Percentiles rank a stretch among this genome's conserved stretches.
Conservation (phyloP, 257 asterid species). For the Nicotiana otophora region DNA sequence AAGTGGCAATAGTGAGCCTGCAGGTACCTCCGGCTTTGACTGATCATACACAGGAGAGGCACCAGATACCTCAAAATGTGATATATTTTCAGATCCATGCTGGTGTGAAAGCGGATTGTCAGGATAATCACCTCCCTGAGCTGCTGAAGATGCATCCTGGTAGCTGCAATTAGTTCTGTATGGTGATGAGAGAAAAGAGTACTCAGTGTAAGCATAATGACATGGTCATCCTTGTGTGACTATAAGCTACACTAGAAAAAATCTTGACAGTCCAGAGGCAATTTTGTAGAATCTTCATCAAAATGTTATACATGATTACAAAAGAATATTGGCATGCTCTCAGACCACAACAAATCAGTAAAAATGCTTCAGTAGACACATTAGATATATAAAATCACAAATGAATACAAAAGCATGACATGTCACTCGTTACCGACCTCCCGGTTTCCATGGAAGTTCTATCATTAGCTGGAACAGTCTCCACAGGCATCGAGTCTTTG, state of each 20-base stretch:
- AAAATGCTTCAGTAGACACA: background rate
- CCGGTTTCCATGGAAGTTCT: conserved; percentile 29
- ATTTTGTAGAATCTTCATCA: background rate
- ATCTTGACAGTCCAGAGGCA: background rate
- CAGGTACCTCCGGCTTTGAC: conserved; percentile 32
- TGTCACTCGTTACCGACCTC: conserved; percentile 22
- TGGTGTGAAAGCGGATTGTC: conserved; percentile 24
- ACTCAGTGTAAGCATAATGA: background rate
- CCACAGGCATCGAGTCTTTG: conserved; percentile 16
- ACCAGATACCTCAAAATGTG: conserved; percentile 31
- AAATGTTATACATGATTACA: background rate
- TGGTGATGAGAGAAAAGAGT: conserved; percentile 6
- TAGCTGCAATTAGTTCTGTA: conserved; percentile 27
- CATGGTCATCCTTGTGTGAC: background rate
- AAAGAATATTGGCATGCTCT: background rate
- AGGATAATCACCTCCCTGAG: conserved; percentile 23
- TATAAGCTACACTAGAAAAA: background rate
- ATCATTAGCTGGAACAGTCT: conserved; percentile 15
- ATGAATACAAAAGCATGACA: background rate
- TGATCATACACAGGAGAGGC: conserved; percentile 25
- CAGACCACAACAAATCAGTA: background rate
- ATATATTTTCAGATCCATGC: conserved; percentile 13
- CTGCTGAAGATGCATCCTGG: conserved; percentile 22
- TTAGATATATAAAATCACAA: background rate
- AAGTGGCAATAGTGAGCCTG: conserved; percentile 33